Evolutionary conservation across 176 grass and related monocot species (phyloP).

Genomic region (Miscanthus lutarioriparius): DNA sequence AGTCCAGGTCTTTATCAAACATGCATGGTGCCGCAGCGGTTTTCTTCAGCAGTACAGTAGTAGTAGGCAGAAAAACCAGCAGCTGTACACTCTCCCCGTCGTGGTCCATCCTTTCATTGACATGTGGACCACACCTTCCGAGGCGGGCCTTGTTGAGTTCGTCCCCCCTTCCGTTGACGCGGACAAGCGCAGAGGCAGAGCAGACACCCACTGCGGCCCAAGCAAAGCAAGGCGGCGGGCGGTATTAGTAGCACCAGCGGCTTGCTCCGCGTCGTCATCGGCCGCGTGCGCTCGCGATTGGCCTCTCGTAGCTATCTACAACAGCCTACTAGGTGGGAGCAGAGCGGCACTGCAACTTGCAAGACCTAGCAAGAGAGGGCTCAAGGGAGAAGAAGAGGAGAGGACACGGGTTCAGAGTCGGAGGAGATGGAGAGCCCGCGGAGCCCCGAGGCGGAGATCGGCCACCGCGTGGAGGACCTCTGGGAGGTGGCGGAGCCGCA

Average conservation of each 20-base stretch:
- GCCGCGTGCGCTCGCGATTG: not conserved
- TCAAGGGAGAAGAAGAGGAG: not conserved
- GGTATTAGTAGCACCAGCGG: not conserved
- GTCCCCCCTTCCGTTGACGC: constrained; percentile 20
- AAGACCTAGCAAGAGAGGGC: not conserved
- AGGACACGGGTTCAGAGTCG: not conserved
- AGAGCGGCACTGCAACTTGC: not conserved
- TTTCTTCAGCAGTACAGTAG: not conserved
- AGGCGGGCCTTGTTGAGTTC: too few relatives aligned
- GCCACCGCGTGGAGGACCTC: constrained; percentile 81
- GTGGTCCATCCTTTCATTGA: not conserved
- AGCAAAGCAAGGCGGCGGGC: not conserved
- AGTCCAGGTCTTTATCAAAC: too few relatives aligned
- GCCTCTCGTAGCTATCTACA: not conserved
- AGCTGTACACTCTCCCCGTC: fast-evolving
- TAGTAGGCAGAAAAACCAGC: not conserved
- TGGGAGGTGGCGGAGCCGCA: constrained; percentile 94
- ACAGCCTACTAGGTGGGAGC: not conserved
- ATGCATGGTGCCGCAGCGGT: constrained; percentile 15
- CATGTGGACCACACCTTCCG: not conserved
- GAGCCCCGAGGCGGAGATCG: constrained; percentile 93
- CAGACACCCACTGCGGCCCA: not conserved
- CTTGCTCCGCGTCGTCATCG: not conserved
- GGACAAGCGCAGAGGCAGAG: not conserved
- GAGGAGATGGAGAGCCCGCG: constrained; percentile 66